These are phyloP conservation scores for Trametes gibbosa DNA, from an alignment of 768 basidiomycete species.

Conservation along the genomic window DNA sequence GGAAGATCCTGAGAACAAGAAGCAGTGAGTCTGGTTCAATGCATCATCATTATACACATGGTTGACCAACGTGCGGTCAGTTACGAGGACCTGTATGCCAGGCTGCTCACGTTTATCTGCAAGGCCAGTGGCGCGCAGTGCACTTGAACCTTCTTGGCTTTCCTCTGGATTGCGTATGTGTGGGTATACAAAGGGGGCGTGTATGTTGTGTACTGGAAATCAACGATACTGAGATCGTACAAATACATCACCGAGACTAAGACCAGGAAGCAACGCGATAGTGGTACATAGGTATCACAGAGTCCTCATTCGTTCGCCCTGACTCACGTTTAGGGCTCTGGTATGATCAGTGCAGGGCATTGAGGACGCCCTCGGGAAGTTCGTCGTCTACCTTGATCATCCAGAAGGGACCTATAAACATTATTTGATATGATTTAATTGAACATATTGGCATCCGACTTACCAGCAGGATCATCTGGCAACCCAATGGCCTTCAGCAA, in stretches of 20 bases:
- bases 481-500: background rate
- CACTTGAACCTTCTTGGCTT: too few relatives aligned
- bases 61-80: conserved; percentile 20
- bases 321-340: background rate
- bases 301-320: too few relatives aligned
- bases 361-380: conserved; percentile 26
- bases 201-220: background rate
- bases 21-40: conserved; percentile 38
- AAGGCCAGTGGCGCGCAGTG: conserved; percentile 25
- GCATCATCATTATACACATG: too few relatives aligned
- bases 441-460: conserved; percentile 16
- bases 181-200: background rate
- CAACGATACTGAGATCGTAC: background rate
- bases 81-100: conserved; percentile 56
- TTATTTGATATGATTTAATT: too few relatives aligned
- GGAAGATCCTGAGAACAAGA: conserved; percentile 53
- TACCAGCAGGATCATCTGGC: conserved; percentile 67
- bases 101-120: conserved; percentile 46
- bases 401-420: conserved; percentile 63
- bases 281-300: background rate
- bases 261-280: too few relatives aligned
- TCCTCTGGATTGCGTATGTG: background rate
- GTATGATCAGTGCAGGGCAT: conserved; percentile 2
- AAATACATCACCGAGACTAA: too few relatives aligned
- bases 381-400: conserved; percentile 51